Base-by-base conservation (phyloP, 306 rosid species). In the Purshia tridentata region DNA sequence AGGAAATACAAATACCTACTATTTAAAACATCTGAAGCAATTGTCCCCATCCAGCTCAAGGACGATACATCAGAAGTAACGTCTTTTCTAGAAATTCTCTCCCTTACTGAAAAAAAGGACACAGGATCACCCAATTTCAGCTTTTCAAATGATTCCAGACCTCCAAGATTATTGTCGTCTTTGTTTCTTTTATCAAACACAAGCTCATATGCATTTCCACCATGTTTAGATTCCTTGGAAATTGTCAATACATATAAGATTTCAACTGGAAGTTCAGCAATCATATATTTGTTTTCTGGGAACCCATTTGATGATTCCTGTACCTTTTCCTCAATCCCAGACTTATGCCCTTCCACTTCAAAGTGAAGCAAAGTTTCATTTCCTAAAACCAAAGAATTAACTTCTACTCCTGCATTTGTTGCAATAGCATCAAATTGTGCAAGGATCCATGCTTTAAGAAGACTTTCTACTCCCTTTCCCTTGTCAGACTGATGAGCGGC, bases 41-140 rank as follows among this genome's bases (percentile, higher is more conserved):
- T 47, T 74, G 81, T 81, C 72, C 86, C 91, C 90, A 85, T 86
- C 96, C 92, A 91, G 76, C 86, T 86, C 77, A 93, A 87, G 69
- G 83, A 85, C 79, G 92, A 84, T 82, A 85, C 59, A 85, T 91
- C 86, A 79, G 88, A 82, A 81, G 56, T 75, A 62, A 76, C 23
- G 12, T 59, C 79, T 67, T 79, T 81, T 65, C 77, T 86, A 48
- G 78, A 75, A 51, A 76, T 66, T 67, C 77, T 86, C 67, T 91
- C 91, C 79, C 86, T 86, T 57, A 72, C 80, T 75, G 86, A 79
- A 70, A 72, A 60, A 73, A 89, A 73, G 79, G 89, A 80, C 40
- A 88, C 78, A 35, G 97, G 96, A 59, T 86, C 93, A 41, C 88
- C 84, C 67, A 81, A 51, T 58, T 78, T 81, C 76, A 88, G 78